Conservation (phyloP, 768 basidiomycete genomes). For the Cystobasidium tubakii region DNA sequence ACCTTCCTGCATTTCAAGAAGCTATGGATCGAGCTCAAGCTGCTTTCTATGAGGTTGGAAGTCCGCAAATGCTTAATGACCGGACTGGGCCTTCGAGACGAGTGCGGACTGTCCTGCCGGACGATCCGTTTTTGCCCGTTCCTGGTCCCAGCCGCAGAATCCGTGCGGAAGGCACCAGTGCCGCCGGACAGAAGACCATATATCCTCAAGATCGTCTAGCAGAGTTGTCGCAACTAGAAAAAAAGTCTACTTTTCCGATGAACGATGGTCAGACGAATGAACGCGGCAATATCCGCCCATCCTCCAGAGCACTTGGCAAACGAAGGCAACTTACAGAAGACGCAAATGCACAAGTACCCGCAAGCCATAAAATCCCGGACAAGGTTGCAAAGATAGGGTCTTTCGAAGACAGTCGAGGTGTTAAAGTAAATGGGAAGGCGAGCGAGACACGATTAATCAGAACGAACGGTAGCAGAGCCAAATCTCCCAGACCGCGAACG, state of each 20-base stretch:
- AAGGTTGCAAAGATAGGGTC: constrained; percentile 5
- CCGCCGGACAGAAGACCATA: no score
- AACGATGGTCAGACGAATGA: no score
- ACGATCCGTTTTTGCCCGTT: not conserved
- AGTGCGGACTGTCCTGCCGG: not conserved
- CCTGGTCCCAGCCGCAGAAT: not conserved
- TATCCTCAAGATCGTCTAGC: no score
- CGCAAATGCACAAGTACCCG: not conserved
- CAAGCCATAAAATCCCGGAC: not conserved
- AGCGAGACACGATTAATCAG: not conserved
- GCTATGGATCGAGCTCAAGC: constrained; percentile 29
- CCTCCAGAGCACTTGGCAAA: constrained; percentile 6
- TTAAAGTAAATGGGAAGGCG: not conserved
- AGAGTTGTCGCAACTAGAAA: no score
- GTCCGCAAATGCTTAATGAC: not conserved
- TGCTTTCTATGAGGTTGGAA: constrained; percentile 22
- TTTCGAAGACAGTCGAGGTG: not conserved
- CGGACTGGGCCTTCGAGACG: no score
- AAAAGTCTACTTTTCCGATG: no score
- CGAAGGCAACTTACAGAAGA: constrained; percentile 8
- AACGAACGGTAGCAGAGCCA: not conserved
- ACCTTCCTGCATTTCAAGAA: constrained; percentile 24
- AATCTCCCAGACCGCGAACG: not conserved
- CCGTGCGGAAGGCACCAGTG: no score
- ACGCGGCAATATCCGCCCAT: not conserved